Evolutionary conservation across 2,329 filamentous ascomycete species (phyloP).

Genomic region (Aspergillus sp.): DNA sequence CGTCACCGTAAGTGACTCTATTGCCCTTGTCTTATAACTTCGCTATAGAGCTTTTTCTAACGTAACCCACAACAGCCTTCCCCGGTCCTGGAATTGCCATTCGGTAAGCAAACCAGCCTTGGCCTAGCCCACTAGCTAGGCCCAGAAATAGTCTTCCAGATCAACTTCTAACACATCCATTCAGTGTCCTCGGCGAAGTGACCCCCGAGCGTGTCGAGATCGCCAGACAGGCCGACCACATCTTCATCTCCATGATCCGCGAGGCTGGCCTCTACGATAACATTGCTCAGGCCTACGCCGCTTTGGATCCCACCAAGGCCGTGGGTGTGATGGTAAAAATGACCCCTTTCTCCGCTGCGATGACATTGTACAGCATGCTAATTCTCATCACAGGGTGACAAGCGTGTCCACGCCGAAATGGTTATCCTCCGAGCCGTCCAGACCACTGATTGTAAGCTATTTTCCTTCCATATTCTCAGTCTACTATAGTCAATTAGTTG

Average conservation of each 20-base stretch:
- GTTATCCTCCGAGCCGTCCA: conserved; percentile 63
- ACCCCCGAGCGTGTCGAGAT: conserved; percentile 77
- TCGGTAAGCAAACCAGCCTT: conserved; percentile 36
- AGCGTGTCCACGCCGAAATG: conserved; percentile 64
- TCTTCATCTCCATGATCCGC: conserved; percentile 48
- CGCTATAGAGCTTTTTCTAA: not conserved
- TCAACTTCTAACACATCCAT: not conserved
- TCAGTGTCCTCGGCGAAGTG: conserved; percentile 72
- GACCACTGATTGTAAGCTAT: conserved; percentile 53
- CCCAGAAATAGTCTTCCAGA: not conserved
- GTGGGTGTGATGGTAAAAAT: conserved; percentile 61
- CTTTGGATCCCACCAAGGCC: conserved; percentile 63
- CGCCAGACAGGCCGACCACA: conserved; percentile 51
- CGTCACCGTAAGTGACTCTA: conserved; percentile 64
- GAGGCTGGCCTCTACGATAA: conserved; percentile 51
- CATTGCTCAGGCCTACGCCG: conserved; percentile 69
- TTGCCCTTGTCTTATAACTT: not conserved
- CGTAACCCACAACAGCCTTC: conserved; percentile 9
- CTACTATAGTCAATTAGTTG: not conserved
- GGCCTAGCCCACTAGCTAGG: not conserved
- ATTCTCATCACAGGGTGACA: conserved; percentile 53
- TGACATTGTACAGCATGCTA: conserved; percentile 19
- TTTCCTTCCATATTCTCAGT: not conserved
- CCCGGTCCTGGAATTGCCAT: conserved; percentile 75
- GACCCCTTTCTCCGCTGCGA: conserved; percentile 54